Evolutionary conservation across 2,329 filamentous ascomycete genomes (phyloP).

Genomic region (Cryphonectria parasitica): DNA sequence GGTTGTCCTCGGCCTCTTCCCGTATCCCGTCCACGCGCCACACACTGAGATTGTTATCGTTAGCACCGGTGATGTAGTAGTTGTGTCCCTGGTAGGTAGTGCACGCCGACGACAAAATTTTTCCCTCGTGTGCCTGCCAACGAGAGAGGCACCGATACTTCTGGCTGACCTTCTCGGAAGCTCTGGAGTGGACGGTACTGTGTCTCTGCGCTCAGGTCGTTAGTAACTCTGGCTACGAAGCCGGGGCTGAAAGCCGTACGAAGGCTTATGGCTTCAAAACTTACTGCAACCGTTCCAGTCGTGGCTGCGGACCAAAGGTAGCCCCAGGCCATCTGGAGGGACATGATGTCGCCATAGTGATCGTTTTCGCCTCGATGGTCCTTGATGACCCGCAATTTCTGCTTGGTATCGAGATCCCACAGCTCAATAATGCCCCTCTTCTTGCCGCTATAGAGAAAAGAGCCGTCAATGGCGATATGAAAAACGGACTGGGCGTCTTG

Average conservation of each 20-base stretch:
- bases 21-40: conserved; percentile 72
- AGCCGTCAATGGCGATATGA: conserved; percentile 83
- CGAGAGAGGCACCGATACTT: conserved; percentile 41
- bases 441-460: conserved; percentile 90
- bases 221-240: neutral
- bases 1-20: conserved; percentile 41
- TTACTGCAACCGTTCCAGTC: conserved; percentile 82
- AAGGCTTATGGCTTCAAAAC: conserved; percentile 34
- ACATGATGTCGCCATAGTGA: conserved; percentile 72
- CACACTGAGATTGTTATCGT: conserved; percentile 85
- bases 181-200: conserved; percentile 67
- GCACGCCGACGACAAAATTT: conserved; percentile 83
- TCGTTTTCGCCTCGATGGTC: conserved; percentile 56
- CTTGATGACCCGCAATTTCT: conserved; percentile 85
- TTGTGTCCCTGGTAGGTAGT: conserved; percentile 71
- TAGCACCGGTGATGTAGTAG: conserved; percentile 94
- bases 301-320: conserved; percentile 87
- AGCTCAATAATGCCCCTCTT: conserved; percentile 87
- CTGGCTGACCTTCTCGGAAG: conserved; percentile 59
- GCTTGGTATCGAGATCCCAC: conserved; percentile 94
- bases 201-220: conserved; percentile 55
- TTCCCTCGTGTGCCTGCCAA: conserved; percentile 73
- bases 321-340: conserved; percentile 82
- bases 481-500: conserved; percentile 67
- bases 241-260: neutral